Base-by-base conservation (phyloP, 2,329 filamentous ascomycete genomes). In the Colletotrichum viniferum region DNA sequence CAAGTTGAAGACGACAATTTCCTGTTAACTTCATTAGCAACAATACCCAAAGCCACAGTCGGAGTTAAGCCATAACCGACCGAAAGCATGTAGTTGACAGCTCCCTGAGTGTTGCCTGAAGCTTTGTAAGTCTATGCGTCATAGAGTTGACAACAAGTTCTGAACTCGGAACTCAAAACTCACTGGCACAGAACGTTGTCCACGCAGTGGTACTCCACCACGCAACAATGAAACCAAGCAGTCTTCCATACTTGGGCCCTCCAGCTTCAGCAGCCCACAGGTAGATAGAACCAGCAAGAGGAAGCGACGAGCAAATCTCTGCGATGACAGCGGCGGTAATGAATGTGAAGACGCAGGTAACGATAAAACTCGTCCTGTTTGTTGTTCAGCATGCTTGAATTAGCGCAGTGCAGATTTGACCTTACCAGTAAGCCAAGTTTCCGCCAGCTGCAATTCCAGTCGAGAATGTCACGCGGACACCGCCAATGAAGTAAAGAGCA, bases 151-250 rank as follows among this genome's bases (percentile, higher is more conserved):
- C n/a, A 14, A 28, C 0, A 0, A 18, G 24, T 21, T 24, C 0
- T 26, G 13, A 58, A 26, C 0, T 58, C 0, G 0, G 14, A 13
- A 43, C 10, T 30, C 21, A 24, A 21, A 34, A 68, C 82, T 73
- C 80, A 85, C 88, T 90, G 4, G 88, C 88, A 79, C 88, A 89
- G 71, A 90, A 90, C 0, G 88, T 92, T 3, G 90, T 92, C 90
- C 90, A 92, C 2, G 90, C 90, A 0, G 90, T 92, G 1, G 89
- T 91, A 78, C 88, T 90, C 90, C 90, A 92, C 90, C 90, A 92
- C 1, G 90, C 90, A n/a, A 91, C 90, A n/a, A 91, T 82, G 79
- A 91, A 91, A 21, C 90, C 90, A 69, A 91, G 86, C 0, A 92
- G 82, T 32, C 90, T 82, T n/a, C 90, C 90, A 77, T 85, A 91